Evolutionary conservation across 148 eudicot genomes (phyloP).

Genomic region (Persicaria maculosa): DNA sequence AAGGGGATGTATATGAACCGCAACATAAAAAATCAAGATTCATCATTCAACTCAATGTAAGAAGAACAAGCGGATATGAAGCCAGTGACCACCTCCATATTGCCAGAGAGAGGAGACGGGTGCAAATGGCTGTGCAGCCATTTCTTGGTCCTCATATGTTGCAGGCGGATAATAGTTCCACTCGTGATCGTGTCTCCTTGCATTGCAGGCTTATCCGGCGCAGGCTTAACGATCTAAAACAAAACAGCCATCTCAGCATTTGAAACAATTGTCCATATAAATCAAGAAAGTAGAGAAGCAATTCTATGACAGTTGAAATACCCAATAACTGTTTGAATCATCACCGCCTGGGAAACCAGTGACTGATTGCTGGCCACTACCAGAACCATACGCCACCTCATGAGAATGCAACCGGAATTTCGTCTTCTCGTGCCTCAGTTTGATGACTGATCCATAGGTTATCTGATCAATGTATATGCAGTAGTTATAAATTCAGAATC

Average conservation of each 20-base stretch:
- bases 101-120: slow-evolving; percentile 86
- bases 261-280: neutral
- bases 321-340: too few species aligned
- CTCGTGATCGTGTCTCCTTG: slow-evolving; percentile 70
- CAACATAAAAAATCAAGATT: neutral
- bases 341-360: too few species aligned
- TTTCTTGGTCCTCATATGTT: slow-evolving; percentile 75
- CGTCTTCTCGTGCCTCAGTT: too few species aligned
- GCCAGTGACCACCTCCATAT: slow-evolving; percentile 53
- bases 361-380: too few species aligned
- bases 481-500: too few species aligned
- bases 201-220: slow-evolving; percentile 42
- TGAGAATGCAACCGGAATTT: too few species aligned
- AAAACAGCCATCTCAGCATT: neutral
- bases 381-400: too few species aligned
- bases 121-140: slow-evolving; percentile 95
- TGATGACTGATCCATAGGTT: too few species aligned
- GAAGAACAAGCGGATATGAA: neutral
- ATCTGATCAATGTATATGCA: too few species aligned
- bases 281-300: too few species aligned
- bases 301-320: too few species aligned
- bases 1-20: too few species aligned
- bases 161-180: slow-evolving; percentile 66
- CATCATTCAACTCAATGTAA: neutral
- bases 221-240: slow-evolving; percentile 56